A percentile compares a stretch with the other conserved stretches of the same genome.
phyloP scores from a whole-genome alignment of 768 basidiomycete species.

The Porpolomopsis calyptriformis region DNA sequence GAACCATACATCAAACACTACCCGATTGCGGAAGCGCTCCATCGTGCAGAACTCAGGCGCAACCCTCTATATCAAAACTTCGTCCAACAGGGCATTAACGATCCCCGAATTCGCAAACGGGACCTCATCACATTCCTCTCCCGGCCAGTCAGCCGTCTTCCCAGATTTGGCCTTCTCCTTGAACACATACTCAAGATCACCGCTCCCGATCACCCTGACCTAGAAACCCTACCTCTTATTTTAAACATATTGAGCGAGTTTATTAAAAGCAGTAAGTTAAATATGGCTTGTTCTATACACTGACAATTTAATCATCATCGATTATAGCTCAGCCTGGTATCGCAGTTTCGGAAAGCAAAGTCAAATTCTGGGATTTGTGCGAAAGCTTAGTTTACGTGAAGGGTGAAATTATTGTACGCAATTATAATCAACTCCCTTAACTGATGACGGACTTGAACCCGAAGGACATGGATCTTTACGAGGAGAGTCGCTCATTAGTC shows the following conservation, averaged over 20 bases:
- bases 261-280: conserved; percentile 48
- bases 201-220: conserved; percentile 63
- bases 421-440: background rate
- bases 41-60: conserved; percentile 62
- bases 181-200: conserved; percentile 61
- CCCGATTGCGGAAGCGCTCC: conserved; percentile 72
- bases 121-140: conserved; percentile 77
- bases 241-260: conserved; percentile 56
- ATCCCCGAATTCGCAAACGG: conserved; percentile 61
- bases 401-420: conserved; percentile 71
- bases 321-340: conserved; percentile 65
- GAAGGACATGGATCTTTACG: conserved; percentile 76
- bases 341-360: conserved; percentile 81
- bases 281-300: background rate
- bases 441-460: background rate
- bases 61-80: conserved; percentile 63
- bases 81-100: conserved; percentile 47
- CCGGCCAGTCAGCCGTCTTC: conserved; percentile 81
- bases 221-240: conserved; percentile 65
- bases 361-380: conserved; percentile 74
- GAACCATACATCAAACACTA: conserved; percentile 84
- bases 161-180: conserved; percentile 64
- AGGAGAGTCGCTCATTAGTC: conserved; percentile 63
- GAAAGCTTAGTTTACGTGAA: conserved; percentile 66
- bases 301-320: background rate